Evolutionary conservation across 2,329 filamentous ascomycete genomes (phyloP).

Genomic region (Hypocreales sp.): DNA sequence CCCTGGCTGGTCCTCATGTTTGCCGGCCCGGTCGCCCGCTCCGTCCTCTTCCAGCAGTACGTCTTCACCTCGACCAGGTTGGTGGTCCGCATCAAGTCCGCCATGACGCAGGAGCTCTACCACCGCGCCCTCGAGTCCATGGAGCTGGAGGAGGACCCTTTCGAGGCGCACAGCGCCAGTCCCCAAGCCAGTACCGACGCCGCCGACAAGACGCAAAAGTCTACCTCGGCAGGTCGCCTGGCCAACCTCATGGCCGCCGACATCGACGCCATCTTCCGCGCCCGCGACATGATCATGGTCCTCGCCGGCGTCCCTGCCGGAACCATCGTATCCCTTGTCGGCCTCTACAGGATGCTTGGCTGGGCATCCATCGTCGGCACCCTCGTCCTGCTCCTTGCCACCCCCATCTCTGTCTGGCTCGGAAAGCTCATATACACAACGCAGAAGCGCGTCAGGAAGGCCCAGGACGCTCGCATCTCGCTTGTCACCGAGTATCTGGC

Average conservation of each 20-base stretch:
- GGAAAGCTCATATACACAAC: constrained; percentile 31
- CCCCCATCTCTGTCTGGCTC: constrained; percentile 33
- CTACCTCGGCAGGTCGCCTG: constrained; percentile 32
- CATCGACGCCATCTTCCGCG: constrained; percentile 35
- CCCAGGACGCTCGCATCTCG: constrained; percentile 41
- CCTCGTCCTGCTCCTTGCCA: constrained; percentile 26
- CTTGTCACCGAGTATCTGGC: constrained; percentile 41
- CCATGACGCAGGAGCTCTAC: constrained; percentile 42
- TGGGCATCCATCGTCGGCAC: constrained; percentile 40
- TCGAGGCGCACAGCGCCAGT: constrained; percentile 15
- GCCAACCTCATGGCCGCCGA: constrained; percentile 44
- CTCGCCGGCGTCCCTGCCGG: constrained; percentile 28
- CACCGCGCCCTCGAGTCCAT: constrained; percentile 37
- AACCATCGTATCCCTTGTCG: constrained; percentile 29
- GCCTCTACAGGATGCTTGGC: constrained; percentile 38
- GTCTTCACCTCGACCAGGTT: constrained; percentile 41
- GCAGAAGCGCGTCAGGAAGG: constrained; percentile 35
- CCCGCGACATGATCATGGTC: constrained; percentile 34
- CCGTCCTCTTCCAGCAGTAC: constrained; percentile 39
- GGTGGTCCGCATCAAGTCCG: constrained; percentile 38
- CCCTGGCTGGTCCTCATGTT: constrained; percentile 40
- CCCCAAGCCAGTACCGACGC: constrained; percentile 8
- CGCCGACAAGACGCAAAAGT: constrained; percentile 13
- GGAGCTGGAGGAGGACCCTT: constrained; percentile 40
- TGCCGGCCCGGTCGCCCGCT: constrained; percentile 28